Evolutionary conservation across 139 green algal genomes (phyloP), one percentile per base, ranked within the genome.

Genomic region (Gonium pectorale): DNA sequence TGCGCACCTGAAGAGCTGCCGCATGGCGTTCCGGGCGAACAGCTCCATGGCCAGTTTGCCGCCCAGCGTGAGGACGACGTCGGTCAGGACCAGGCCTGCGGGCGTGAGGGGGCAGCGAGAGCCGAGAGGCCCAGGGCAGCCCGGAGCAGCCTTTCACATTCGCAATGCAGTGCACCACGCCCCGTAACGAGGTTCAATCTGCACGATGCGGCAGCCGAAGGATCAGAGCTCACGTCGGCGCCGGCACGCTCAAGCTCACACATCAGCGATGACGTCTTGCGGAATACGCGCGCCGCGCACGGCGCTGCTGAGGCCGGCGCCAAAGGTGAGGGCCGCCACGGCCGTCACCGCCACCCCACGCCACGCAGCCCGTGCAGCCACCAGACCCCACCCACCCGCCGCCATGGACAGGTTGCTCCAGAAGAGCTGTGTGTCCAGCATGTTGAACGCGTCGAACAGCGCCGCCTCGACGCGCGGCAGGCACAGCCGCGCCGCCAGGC

Each of bases 381-480:
- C 54, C 54, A n/a, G 21, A 29, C 60, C 3, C 8, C n/a, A 71
- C 67, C 64, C 80, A 86, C 78, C 85, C 54, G 82, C 38, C 5
- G 73, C 80, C 54, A 85, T 37, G 19, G 26, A 2, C 22, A 89
- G 67, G 73, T 86, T 56, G 35, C 19, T 52, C 37, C 67, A 80
- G 68, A 89, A 85, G 19, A 60, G 22, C 0, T 15, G 26, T 5
- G 46, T 68, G 67, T 89, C 77, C 26, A 86, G 64, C 72, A 67
- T 73, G 60, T 86, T 86, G 78, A 89, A 86, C 5, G 85, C 85
- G n/a, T 89, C 79, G 68, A 89, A 83, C 59, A 89, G 79, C 19
- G 67, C 78, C 19, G 78, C 78, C 78, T 86, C 79, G 21, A 86
- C 68, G 11, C 72, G 74, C 5, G 86, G 86, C 40, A 90, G 69